These are phyloP conservation scores for Coniochaeta hoffmannii DNA, from an alignment of 2,329 filamentous ascomycete genomes.

Conservation along the genomic window DNA sequence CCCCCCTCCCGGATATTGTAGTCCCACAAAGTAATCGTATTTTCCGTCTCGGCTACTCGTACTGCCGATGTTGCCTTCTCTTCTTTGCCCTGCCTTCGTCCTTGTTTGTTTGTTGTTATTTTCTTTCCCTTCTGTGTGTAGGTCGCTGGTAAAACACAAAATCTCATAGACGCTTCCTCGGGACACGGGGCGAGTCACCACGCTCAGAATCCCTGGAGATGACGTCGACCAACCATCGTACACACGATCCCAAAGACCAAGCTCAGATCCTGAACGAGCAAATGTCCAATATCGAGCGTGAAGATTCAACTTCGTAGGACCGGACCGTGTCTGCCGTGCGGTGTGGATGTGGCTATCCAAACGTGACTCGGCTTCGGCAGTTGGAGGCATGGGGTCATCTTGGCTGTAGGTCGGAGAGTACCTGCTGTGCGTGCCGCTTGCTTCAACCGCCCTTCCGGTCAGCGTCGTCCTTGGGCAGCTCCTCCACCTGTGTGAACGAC, in stretches of 20 bases:
- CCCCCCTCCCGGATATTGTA: neutral
- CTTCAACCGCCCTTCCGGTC: constrained; percentile 57
- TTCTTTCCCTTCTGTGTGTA: neutral
- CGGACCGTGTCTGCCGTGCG: neutral
- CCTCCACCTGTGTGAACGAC: constrained; percentile 38
- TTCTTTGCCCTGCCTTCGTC: neutral
- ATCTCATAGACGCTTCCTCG: neutral
- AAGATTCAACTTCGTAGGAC: neutral
- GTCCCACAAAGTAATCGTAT: neutral
- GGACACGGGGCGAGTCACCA: too few relatives aligned
- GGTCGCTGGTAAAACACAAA: neutral
- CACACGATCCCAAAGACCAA: neutral
- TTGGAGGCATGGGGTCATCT: neutral
- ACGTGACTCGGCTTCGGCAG: neutral
- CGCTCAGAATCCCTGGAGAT: too few relatives aligned
- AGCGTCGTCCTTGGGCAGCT: constrained; percentile 48
- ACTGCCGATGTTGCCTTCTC: neutral
- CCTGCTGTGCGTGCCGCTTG: too few relatives aligned
- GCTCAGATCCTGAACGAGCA: constrained; percentile 2
- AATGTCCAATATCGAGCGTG: constrained; percentile 2
- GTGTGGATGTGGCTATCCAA: neutral
- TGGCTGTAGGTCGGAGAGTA: neutral
- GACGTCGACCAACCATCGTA: neutral
- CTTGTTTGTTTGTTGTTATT: neutral
- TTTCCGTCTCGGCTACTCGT: neutral